Percentiles rank a stretch among this genome's conserved stretches.
Conservation (phyloP, 441 rosid species). For the Aleurites moluccanus region DNA sequence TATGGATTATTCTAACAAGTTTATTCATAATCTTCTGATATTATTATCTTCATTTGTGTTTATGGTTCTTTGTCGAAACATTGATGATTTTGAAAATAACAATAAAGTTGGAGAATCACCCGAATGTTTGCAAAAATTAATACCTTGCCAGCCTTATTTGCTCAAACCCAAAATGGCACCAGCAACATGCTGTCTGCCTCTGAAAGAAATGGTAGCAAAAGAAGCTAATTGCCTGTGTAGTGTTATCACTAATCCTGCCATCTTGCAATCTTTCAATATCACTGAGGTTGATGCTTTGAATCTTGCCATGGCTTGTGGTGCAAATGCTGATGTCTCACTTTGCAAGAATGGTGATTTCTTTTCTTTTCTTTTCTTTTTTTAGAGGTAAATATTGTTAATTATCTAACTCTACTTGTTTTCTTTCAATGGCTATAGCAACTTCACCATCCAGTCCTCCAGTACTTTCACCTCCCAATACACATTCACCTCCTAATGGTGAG, state of each 20-base stretch:
- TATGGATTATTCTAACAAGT: too few relatives aligned
- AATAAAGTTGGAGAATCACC: too few relatives aligned
- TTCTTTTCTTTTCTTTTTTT: too few relatives aligned
- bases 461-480: not conserved
- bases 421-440: not conserved
- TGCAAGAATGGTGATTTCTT: conserved; percentile 35
- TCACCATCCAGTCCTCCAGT: not conserved
- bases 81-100: too few relatives aligned
- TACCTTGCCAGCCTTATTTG: conserved; percentile 52
- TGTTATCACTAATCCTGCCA: conserved; percentile 30
- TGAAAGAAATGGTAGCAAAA: conserved; percentile 28
- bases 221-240: conserved; percentile 54
- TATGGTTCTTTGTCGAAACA: too few relatives aligned
- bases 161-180: conserved; percentile 33
- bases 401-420: not conserved
- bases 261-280: conserved; percentile 42
- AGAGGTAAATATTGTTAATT: too few relatives aligned
- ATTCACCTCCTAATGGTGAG: not conserved
- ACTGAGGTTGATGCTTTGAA: conserved; percentile 43
- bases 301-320: conserved; percentile 56
- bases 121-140: conserved; percentile 38
- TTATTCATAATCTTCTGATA: too few relatives aligned
- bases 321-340: conserved; percentile 35
- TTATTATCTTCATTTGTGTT: too few relatives aligned
- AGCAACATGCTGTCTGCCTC: conserved; percentile 43